phyloP scores from a whole-genome alignment of 73 alveolate genomes.

The Tetrahymena elliotti region DNA sequence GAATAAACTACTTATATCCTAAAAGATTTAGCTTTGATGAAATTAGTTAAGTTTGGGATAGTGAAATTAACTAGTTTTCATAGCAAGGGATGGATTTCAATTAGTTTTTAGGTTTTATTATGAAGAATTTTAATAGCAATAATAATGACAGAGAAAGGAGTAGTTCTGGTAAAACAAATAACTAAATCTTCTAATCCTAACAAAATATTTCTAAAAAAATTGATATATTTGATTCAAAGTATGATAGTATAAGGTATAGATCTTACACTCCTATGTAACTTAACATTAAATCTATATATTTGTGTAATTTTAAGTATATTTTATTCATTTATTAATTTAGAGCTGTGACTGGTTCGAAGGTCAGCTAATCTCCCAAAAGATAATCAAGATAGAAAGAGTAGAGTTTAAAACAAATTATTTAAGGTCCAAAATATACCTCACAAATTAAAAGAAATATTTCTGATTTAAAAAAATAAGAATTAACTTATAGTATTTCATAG shows the following conservation, averaged over 20 bases:
- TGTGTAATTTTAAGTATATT: background rate
- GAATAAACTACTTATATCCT: conserved; percentile 48
- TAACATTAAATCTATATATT: background rate
- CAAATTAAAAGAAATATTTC: background rate
- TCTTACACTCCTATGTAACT: background rate
- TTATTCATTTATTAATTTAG: background rate
- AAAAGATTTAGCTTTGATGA: conserved; percentile 47
- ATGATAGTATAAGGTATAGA: background rate
- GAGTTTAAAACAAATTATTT: background rate
- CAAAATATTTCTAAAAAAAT: background rate
- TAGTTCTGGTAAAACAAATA: background rate
- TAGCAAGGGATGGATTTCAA: background rate
- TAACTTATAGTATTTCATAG: background rate
- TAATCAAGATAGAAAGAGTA: background rate
- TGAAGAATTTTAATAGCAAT: background rate
- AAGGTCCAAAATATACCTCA: background rate
- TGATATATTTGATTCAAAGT: background rate
- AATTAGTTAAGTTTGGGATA: conserved; percentile 6
- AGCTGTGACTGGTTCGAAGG: background rate
- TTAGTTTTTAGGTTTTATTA: background rate
- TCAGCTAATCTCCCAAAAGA: background rate
- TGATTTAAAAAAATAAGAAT: background rate
- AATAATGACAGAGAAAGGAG: background rate
- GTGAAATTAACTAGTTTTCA: background rate
- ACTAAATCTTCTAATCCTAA: background rate